A percentile compares a stretch with the other conserved stretches of the same genome.
Conservation (phyloP, 495 filamentous ascomycete genomes). For the Podospora didyma region DNA sequence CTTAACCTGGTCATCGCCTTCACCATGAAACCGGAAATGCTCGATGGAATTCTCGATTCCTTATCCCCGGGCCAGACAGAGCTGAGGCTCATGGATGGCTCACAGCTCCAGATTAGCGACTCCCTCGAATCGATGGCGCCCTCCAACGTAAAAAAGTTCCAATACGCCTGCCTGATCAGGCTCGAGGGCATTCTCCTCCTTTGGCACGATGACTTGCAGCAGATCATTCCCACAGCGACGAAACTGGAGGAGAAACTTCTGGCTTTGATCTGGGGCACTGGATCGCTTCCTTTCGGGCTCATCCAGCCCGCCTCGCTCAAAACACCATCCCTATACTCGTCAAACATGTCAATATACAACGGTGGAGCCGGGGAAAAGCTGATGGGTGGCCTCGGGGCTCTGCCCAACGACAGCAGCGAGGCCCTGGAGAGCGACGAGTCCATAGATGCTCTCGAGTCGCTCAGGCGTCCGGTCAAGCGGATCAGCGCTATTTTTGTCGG, state of each 20-base stretch:
- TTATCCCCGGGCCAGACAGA: slow-evolving; percentile 54
- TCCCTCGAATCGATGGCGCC: slow-evolving; percentile 52
- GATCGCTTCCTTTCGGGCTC: slow-evolving; percentile 8
- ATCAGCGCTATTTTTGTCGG: slow-evolving; percentile 59
- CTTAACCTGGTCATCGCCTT: slow-evolving; percentile 57
- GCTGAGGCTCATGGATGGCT: slow-evolving; percentile 62
- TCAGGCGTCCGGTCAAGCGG: slow-evolving; percentile 56
- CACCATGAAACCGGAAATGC: slow-evolving; percentile 5
- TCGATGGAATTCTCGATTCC: slow-evolving; percentile 2
- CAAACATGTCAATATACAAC: slow-evolving; percentile 38
- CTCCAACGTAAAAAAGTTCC: slow-evolving; percentile 57
- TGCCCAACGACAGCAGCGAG: slow-evolving; percentile 20
- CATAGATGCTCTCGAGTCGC: slow-evolving; percentile 53
- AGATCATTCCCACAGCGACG: slow-evolving; percentile 57
- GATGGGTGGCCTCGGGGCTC: slow-evolving; percentile 24
- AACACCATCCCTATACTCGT: slow-evolving; percentile 2
- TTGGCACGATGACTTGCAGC: slow-evolving; percentile 66
- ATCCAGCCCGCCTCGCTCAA: neutral
- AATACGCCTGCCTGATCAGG: slow-evolving; percentile 67
- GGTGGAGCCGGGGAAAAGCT: slow-evolving; percentile 35
- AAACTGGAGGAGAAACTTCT: slow-evolving; percentile 62
- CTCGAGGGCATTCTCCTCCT: slow-evolving; percentile 60
- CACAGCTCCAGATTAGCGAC: slow-evolving; percentile 65
- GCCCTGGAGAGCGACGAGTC: slow-evolving; percentile 60
- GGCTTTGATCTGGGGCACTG: slow-evolving; percentile 54